Evolutionary conservation across 2,329 filamentous ascomycete genomes (phyloP).

Genomic region (Botryosphaeria dothidea): DNA sequence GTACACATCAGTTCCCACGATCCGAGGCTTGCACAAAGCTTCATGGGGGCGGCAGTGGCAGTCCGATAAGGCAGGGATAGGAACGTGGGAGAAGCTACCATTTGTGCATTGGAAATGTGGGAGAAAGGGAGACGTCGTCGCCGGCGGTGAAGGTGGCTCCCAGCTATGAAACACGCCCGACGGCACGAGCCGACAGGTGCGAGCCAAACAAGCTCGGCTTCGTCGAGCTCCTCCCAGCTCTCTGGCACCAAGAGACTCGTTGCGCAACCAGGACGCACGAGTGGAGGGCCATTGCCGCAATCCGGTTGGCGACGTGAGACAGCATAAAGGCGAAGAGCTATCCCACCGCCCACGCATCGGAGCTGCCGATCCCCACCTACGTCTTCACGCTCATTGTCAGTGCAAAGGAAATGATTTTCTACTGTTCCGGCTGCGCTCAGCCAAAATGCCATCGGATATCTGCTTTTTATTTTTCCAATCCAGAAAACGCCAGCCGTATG

Average conservation of each 20-base stretch:
- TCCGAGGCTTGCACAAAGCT: not conserved
- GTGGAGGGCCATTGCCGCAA: not conserved
- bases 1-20: not conserved
- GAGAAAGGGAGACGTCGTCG: not conserved
- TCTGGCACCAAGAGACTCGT: not conserved
- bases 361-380: not conserved
- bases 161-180: not conserved
- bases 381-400: not conserved
- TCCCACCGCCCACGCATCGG: not conserved
- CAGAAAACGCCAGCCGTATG: not conserved
- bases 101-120: not conserved
- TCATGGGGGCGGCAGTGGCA: not conserved
- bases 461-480: not conserved
- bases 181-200: not conserved
- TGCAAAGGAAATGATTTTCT: not conserved
- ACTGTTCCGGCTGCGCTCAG: not conserved
- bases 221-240: not conserved
- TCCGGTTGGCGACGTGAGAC: not conserved
- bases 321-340: not conserved
- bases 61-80: not conserved
- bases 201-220: not conserved
- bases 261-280: not conserved
- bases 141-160: not conserved
- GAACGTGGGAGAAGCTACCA: not conserved
- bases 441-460: not conserved